Evolutionary conservation across 2,329 filamentous ascomycete species (phyloP), one percentile per base, ranked within the genome.

Genomic region (Penicillium occitanis): DNA sequence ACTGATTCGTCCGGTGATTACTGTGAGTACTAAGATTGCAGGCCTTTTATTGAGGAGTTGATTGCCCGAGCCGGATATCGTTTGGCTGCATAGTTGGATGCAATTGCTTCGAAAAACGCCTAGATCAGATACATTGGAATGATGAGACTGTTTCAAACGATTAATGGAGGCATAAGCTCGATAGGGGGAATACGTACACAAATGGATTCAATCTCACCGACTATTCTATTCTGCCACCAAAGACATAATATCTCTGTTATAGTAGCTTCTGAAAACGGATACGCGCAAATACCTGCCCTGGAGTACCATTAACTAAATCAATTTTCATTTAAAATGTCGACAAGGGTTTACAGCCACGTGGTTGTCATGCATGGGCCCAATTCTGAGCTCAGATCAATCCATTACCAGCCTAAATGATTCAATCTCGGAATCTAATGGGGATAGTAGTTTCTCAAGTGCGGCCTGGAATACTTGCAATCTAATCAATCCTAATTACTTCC

Each of bases 1-100:
- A 80, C 87, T 75, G 88, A 91, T 72, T 80, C 91, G 28, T 83
- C 83, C 33, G 86, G 85, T 0, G 82, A 84, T 40, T 91, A 91
- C 76, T 91, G 87, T 71, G 81, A 87, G 19, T 19, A 19, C 19
- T 19, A 19, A 37, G 83, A 81, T 37, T 88, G 88, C 2, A 85
- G 85, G n/a, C 86, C 84, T 22, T 85, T 88, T 66, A 81, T 91
- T 55, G 87, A 91, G 76, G 73, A 85, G 67, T 86, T 90, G 73
- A 82, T 92, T 68, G 90, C 89, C 7, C 86, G 85, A 69, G 90
- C 87, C 3, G 90, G 90, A 11, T 90, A 87, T 74, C 84, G 90
- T 59, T 82, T 92, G 74, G 90, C 86, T 1, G 35, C 53, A 14
- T 64, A 61, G 46, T 28, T 67, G 1, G 37, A 67, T 55, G 37